Conservation (phyloP, 2,329 filamentous ascomycete species). For the Dothideomycetes sp. region DNA sequence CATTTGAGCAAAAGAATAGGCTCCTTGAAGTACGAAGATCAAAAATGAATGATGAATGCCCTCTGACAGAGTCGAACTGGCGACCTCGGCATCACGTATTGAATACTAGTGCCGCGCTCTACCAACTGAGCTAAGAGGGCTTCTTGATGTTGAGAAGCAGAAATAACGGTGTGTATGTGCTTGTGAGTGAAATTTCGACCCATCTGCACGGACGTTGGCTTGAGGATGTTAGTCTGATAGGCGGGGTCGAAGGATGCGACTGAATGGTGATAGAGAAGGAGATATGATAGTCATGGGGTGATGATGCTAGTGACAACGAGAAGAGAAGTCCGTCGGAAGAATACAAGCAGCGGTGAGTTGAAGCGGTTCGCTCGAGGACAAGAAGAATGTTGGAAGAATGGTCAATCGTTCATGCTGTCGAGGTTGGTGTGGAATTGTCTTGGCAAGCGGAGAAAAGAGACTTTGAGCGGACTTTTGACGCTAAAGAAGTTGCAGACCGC, state of each 20-base stretch:
- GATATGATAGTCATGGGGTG: not conserved
- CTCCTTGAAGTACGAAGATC: too few species aligned
- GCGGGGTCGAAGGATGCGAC: too few species aligned
- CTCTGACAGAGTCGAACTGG: not conserved
- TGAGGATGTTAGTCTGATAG: too few species aligned
- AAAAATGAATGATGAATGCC: constrained; percentile 28
- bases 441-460: not conserved
- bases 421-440: constrained; percentile 1
- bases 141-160: not conserved
- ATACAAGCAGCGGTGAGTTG: not conserved
- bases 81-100: not conserved
- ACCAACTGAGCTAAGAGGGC: not conserved
- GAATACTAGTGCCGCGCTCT: not conserved
- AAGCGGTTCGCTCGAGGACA: not conserved
- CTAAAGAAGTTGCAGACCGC: constrained; percentile 6
- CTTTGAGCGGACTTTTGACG: constrained; percentile 5
- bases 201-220: not conserved
- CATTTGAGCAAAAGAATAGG: too few species aligned
- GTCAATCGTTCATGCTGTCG: not conserved
- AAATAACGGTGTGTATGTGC: not conserved
- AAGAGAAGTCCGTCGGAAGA: not conserved
- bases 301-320: not conserved
- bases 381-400: not conserved
- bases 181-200: not conserved
- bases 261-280: not conserved